Percentiles rank a stretch among this genome's conserved stretches.
Evolutionary conservation across 148 eudicot species (phyloP).

Genomic region (Vaccinium darrowii): DNA sequence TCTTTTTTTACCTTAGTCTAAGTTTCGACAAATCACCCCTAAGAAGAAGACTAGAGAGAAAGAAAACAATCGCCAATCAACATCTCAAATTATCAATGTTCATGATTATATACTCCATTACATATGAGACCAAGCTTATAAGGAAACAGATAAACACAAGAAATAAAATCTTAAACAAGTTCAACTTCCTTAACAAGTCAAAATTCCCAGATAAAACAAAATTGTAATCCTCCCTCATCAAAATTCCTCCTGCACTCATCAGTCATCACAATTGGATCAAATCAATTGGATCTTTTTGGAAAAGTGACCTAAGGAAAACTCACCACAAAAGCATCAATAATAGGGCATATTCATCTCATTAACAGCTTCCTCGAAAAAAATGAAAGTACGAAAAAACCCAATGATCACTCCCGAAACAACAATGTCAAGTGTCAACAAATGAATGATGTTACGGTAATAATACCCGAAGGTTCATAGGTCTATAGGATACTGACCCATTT

Average conservation of each 20-base stretch:
- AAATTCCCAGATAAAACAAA: neutral
- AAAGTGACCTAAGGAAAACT: neutral
- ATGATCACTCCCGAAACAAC: neutral
- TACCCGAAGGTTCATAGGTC: neutral
- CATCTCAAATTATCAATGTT: no score
- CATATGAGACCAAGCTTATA: neutral
- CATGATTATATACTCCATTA: neutral
- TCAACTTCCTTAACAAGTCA: neutral
- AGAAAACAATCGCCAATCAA: no score
- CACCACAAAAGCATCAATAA: neutral
- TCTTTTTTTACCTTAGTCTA: no score
- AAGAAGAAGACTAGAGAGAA: no score
- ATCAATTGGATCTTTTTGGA: no score
- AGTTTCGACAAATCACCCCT: no score
- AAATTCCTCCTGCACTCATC: neutral
- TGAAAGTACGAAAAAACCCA: neutral
- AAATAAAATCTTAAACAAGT: neutral
- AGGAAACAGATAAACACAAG: neutral
- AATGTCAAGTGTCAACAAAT: neutral
- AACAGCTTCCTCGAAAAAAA: neutral
- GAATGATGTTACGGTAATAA: neutral
- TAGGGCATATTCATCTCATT: neutral
- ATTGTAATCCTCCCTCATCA: neutral
- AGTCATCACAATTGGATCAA: neutral
- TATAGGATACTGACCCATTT: slow-evolving; percentile 27